phyloP scores from a whole-genome alignment of 1,284 basidiomycete genomes.

The Lignosus rhinocerotis region DNA sequence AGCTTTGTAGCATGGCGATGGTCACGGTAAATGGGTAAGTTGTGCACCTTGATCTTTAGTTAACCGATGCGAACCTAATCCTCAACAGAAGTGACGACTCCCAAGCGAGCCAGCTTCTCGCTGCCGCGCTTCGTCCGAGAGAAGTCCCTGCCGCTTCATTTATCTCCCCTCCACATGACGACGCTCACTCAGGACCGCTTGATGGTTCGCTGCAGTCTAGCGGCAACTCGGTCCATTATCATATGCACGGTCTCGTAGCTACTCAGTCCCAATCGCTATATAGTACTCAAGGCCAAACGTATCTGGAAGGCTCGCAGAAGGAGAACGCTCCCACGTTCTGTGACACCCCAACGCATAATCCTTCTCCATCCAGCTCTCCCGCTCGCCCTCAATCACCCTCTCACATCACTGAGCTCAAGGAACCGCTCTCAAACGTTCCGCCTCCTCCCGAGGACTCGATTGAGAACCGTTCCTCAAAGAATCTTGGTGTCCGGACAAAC shows the following conservation, averaged over 20 bases:
- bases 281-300: conserved; percentile 31
- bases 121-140: conserved; percentile 17
- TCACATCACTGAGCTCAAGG: conserved; percentile 3
- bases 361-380: conserved; percentile 1
- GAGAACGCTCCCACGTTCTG: conserved; percentile 42
- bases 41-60: not conserved
- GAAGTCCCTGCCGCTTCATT: not conserved
- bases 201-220: conserved; percentile 16
- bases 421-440: not conserved
- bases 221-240: conserved; percentile 40
- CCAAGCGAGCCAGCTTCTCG: conserved; percentile 20
- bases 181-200: not conserved
- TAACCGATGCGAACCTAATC: conserved; percentile 1
- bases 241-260: conserved; percentile 52
- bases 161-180: not conserved
- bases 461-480: conserved; percentile 7
- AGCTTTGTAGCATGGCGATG: not conserved
- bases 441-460: not conserved
- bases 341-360: conserved; percentile 1
- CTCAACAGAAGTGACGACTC: conserved; percentile 15
- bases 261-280: conserved; percentile 53
- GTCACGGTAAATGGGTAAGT: not conserved
- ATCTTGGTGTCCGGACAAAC: not conserved
- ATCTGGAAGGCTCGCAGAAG: conserved; percentile 47
- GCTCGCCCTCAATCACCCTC: not conserved